phyloP scores from a whole-genome alignment of 1,284 basidiomycete genomes.

The Pholiota adiposa region DNA sequence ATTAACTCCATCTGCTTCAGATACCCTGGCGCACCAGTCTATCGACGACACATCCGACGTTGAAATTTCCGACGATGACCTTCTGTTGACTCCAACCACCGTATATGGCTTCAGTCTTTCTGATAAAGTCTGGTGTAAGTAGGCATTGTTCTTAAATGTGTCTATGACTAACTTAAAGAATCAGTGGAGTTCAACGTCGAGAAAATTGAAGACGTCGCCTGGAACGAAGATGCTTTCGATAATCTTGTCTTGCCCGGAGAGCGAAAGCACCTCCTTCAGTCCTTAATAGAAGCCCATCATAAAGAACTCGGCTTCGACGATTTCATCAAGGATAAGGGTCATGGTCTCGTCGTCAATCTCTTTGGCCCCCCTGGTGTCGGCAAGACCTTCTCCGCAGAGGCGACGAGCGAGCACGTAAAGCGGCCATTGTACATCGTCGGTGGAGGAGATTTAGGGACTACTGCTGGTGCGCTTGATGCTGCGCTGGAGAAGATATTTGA shows the following conservation, averaged over 20 bases:
- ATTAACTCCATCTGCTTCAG: slow-evolving; percentile 2
- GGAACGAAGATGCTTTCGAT: slow-evolving; percentile 60
- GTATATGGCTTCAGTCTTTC: slow-evolving; percentile 62
- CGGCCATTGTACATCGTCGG: slow-evolving; percentile 63
- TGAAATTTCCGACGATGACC: slow-evolving; percentile 52
- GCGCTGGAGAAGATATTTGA: slow-evolving; percentile 51
- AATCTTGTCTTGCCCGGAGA: slow-evolving; percentile 58
- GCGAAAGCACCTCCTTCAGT: slow-evolving; percentile 56
- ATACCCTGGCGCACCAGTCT: slow-evolving; percentile 25
- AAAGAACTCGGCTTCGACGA: slow-evolving; percentile 58
- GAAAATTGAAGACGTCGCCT: slow-evolving; percentile 51
- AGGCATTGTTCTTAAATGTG: not conserved
- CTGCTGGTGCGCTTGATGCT: slow-evolving; percentile 45
- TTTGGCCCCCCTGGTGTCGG: slow-evolving; percentile 68
- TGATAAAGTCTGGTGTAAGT: slow-evolving; percentile 64
- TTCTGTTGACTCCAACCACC: slow-evolving; percentile 58
- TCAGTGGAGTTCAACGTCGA: slow-evolving; percentile 61
- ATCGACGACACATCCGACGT: slow-evolving; percentile 29
- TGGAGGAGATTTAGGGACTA: slow-evolving; percentile 60
- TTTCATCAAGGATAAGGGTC: slow-evolving; percentile 65
- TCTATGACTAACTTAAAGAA: not conserved
- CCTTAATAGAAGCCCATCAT: slow-evolving; percentile 62
- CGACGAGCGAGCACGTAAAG: slow-evolving; percentile 61
- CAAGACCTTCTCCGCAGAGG: slow-evolving; percentile 58
- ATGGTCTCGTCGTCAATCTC: slow-evolving; percentile 62